phyloP scores from a whole-genome alignment of 1,284 basidiomycete genomes.

The Ganoderma sinense region DNA sequence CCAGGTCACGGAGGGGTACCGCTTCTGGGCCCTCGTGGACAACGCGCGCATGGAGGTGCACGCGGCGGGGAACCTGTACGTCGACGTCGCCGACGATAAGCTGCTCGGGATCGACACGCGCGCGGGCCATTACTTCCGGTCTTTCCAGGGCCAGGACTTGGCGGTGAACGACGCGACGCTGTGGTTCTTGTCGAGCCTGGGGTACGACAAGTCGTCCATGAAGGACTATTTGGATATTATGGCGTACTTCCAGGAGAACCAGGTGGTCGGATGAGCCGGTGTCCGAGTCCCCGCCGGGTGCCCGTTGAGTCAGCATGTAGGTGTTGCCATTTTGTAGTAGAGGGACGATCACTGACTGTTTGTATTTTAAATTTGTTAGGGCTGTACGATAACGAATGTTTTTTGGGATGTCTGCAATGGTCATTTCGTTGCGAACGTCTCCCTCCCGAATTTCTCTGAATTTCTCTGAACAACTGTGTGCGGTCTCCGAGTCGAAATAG shows the following conservation, averaged over 20 bases:
- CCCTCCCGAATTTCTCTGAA: no score
- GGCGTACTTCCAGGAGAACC: neutral
- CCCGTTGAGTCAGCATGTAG: neutral
- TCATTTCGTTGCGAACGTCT: no score
- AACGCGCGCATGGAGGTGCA: neutral
- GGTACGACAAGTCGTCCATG: neutral
- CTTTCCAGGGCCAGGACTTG: neutral
- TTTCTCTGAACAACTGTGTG: no score
- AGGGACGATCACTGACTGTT: neutral
- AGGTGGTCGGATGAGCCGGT: neutral
- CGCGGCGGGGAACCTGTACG: conserved; percentile 2
- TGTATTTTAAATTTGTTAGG: no score
- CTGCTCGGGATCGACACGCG: neutral
- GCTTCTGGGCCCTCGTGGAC: conserved; percentile 1
- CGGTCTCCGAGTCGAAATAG: no score
- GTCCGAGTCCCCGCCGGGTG: neutral
- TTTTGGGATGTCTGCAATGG: no score
- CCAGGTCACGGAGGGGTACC: neutral
- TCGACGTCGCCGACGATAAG: neutral
- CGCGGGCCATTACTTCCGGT: neutral
- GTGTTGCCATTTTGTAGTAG: neutral
- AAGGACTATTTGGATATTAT: neutral
- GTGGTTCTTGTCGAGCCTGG: neutral
- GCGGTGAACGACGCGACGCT: conserved; percentile 4
- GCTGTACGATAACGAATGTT: no score